Percentiles rank a stretch among this genome's conserved stretches.
Conservation (phyloP, 1,139 yeast genomes). For the Diutina ranongensis region DNA sequence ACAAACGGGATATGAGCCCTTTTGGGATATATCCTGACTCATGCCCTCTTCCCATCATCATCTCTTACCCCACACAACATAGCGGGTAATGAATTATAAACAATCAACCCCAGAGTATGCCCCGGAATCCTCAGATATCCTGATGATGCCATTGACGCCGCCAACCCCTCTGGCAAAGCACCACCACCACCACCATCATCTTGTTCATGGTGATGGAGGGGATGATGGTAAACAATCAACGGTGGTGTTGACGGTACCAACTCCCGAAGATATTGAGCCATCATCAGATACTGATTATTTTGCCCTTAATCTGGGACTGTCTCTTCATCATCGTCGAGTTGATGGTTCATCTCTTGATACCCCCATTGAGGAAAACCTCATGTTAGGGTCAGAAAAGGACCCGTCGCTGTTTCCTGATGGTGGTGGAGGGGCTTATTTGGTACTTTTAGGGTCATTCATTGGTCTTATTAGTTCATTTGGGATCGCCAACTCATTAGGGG, state of each 20-base stretch:
- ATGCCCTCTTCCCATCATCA: too few species aligned
- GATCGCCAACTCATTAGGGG: slow-evolving; percentile 10
- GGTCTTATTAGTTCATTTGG: slow-evolving; percentile 7
- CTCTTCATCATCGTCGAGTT: not conserved
- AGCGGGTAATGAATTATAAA: too few species aligned
- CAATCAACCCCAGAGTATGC: too few species aligned
- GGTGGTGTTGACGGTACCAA: too few species aligned
- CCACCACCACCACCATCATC: too few species aligned
- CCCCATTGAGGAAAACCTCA: not conserved
- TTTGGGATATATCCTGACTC: too few species aligned
- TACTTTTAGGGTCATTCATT: not conserved
- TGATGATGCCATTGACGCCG: not conserved
- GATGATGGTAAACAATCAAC: too few species aligned
- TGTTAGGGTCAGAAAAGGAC: slow-evolving; percentile 6
- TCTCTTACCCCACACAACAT: too few species aligned
- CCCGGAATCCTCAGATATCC: not conserved
- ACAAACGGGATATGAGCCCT: too few species aligned
- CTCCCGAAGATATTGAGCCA: not conserved
- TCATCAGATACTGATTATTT: not conserved
- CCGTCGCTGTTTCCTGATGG: slow-evolving; percentile 5
- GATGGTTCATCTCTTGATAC: not conserved
- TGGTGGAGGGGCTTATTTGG: not conserved
- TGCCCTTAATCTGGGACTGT: not conserved
- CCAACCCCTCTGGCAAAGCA: not conserved
- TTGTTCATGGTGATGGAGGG: too few species aligned